Evolutionary conservation across 768 basidiomycete species (phyloP).

Genomic region (Lactifluus echinatus): DNA sequence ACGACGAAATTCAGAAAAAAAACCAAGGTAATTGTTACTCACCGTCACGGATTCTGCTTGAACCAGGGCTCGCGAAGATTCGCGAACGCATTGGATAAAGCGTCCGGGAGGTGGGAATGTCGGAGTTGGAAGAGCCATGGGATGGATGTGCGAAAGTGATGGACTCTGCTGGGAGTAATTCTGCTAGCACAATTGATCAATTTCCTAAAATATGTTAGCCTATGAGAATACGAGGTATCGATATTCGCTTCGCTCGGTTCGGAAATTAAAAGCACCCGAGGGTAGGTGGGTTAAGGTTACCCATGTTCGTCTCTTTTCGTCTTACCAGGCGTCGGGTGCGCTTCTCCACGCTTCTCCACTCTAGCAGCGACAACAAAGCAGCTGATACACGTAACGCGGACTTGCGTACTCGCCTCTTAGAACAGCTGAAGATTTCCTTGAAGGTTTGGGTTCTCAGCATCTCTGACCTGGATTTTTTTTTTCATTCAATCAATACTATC

Average conservation of each 20-base stretch:
- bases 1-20: too few species aligned
- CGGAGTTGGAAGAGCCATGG: conserved; percentile 7
- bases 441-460: conserved; percentile 36
- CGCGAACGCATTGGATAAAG: conserved; percentile 44
- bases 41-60: conserved; percentile 44
- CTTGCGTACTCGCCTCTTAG: conserved; percentile 42
- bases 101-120: conserved; percentile 38
- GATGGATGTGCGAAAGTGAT: neutral
- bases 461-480: neutral
- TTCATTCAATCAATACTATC: too few species aligned
- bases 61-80: conserved; percentile 43
- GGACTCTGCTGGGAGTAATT: neutral
- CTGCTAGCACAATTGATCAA: too few species aligned
- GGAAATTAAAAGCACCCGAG: neutral
- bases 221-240: too few species aligned
- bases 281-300: conserved; percentile 3
- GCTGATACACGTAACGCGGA: conserved; percentile 29
- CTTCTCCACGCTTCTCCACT: neutral
- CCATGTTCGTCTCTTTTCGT: neutral
- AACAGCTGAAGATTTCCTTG: conserved; percentile 56
- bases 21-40: conserved; percentile 23
- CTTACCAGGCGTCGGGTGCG: neutral
- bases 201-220: too few species aligned
- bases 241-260: neutral
- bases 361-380: neutral